These are phyloP conservation scores for Neohortaea acidophila DNA, from an alignment of 495 filamentous ascomycete genomes.

Conservation along the genomic window DNA sequence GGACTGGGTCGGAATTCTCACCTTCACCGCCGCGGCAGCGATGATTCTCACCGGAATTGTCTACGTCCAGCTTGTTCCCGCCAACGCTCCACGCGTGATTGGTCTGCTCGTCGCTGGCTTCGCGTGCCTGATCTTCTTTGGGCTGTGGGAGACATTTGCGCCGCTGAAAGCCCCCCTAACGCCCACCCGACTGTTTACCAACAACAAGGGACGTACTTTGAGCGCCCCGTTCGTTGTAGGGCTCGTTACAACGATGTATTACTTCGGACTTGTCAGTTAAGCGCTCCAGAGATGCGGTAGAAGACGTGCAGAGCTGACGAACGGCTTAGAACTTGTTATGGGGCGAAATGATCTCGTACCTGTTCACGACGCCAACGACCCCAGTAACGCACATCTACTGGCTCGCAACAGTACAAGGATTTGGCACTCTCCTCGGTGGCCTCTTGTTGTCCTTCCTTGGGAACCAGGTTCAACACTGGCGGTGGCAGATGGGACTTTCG, in stretches of 20 bases:
- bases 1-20: slow-evolving; percentile 8
- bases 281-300: too few species aligned
- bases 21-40: slow-evolving; percentile 1
- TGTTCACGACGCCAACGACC: too few species aligned
- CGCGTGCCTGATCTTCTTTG: slow-evolving; percentile 14
- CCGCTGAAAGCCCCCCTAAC: slow-evolving; percentile 16
- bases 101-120: slow-evolving; percentile 6
- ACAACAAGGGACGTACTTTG: slow-evolving; percentile 10
- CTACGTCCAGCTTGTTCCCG: slow-evolving; percentile 3
- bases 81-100: slow-evolving; percentile 2
- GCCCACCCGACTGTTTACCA: slow-evolving; percentile 14
- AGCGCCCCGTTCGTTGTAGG: slow-evolving; percentile 15
- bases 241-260: slow-evolving; percentile 18
- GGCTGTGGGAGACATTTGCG: slow-evolving; percentile 15
- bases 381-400: too few species aligned
- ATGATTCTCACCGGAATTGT: slow-evolving; percentile 6
- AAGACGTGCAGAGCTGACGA: too few species aligned
- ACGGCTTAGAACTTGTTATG: too few species aligned
- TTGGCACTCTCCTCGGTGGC: slow-evolving; percentile 22
- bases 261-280: slow-evolving; percentile 17
- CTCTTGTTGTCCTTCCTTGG: slow-evolving; percentile 22
- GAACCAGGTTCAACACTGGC: slow-evolving; percentile 22
- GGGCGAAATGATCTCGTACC: too few species aligned
- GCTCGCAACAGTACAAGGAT: too few species aligned
- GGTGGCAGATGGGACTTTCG: slow-evolving; percentile 20